A percentile compares a stretch with the other conserved stretches of the same genome.
Evolutionary conservation across 2,329 filamentous ascomycete species (phyloP).

Genomic region (Pochonia chlamydosporia): DNA sequence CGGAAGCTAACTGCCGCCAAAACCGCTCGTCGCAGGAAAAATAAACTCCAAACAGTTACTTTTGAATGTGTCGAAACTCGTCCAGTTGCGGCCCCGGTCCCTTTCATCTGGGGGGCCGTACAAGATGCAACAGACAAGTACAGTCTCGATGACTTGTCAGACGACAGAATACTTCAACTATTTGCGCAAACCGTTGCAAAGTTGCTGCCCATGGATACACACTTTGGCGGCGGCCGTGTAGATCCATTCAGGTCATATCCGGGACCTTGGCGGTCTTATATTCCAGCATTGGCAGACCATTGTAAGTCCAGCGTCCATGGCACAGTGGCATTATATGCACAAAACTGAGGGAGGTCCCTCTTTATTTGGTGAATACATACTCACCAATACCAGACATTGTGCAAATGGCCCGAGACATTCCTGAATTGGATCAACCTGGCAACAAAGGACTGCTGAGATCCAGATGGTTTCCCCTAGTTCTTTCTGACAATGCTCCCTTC

Average conservation of each 20-base stretch:
- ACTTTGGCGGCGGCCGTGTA: conserved; percentile 18
- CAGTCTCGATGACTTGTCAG: not conserved
- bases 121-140: not conserved
- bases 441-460: conserved; percentile 19
- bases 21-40: not conserved
- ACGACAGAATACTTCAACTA: not conserved
- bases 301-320: conserved; percentile 12
- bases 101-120: not conserved
- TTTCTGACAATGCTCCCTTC: conserved; percentile 18
- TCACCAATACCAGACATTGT: conserved; percentile 15
- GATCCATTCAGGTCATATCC: conserved; percentile 21
- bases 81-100: not conserved
- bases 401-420: conserved; percentile 24
- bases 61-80: not conserved
- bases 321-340: not conserved
- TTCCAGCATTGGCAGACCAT: conserved; percentile 19
- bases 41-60: not conserved
- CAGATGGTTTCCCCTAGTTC: conserved; percentile 22
- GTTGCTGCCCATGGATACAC: conserved; percentile 12
- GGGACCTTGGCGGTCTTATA: conserved; percentile 13
- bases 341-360: too few species aligned
- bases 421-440: conserved; percentile 20
- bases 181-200: conserved; percentile 1
- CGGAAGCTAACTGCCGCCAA: not conserved
- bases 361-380: too few species aligned